Evolutionary conservation across 306 rosid genomes (phyloP).

Genomic region (Malus fusca): DNA sequence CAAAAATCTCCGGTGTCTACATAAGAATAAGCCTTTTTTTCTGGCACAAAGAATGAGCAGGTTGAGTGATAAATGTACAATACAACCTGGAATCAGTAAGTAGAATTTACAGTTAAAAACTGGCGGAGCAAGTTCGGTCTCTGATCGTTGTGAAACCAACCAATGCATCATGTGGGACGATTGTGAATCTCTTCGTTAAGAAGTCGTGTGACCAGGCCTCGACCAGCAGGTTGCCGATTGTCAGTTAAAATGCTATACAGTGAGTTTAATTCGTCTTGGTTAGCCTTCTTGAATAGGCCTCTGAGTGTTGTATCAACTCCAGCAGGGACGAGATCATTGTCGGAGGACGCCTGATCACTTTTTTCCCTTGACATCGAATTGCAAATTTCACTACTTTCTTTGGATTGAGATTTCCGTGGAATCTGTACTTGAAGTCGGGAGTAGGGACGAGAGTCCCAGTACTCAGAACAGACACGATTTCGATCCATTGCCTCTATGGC

Average conservation of each 20-base stretch:
- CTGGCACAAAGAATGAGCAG: constrained; percentile 29
- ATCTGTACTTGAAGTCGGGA: constrained; percentile 84
- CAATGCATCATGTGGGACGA: constrained; percentile 35
- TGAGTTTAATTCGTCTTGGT: constrained; percentile 63
- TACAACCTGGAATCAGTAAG: constrained; percentile 34
- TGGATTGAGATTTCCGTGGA: constrained; percentile 48
- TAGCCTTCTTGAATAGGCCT: constrained; percentile 60
- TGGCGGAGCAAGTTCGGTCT: constrained; percentile 28
- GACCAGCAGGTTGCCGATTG: constrained; percentile 37
- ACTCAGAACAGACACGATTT: constrained; percentile 67
- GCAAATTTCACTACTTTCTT: constrained; percentile 23
- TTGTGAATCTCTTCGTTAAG: constrained; percentile 60
- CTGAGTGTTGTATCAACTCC: constrained; percentile 34
- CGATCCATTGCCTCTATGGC: constrained; percentile 87
- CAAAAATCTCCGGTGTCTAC: neutral
- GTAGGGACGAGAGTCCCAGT: constrained; percentile 95
- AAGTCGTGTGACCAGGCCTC: constrained; percentile 41
- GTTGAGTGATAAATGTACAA: constrained; percentile 33
- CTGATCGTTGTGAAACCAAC: constrained; percentile 24
- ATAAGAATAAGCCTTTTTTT: constrained; percentile 4
- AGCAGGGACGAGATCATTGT: constrained; percentile 16
- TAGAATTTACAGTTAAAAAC: constrained; percentile 46
- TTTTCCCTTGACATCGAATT: neutral
- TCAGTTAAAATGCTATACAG: constrained; percentile 55
- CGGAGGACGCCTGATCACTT: constrained; percentile 22